Evolutionary conservation across 2,329 filamentous ascomycete genomes (phyloP), one percentile per base, ranked within the genome.

Genomic region (Epicoccum nigrum): DNA sequence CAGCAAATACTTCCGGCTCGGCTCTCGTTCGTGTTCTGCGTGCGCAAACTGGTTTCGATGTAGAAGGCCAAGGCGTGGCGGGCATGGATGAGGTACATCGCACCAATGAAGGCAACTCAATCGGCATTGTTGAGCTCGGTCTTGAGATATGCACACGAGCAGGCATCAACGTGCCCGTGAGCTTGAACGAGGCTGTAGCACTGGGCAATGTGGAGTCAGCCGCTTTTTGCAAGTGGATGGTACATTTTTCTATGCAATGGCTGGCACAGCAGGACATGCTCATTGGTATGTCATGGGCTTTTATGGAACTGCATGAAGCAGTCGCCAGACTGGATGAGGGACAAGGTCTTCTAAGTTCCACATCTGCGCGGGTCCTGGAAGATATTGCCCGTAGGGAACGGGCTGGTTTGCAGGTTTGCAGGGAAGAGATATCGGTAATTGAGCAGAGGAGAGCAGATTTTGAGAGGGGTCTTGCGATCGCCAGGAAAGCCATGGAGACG

Each of bases 61-160:
- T 62, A n/a, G 72, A 75, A 50, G 63, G 65, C 1, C 54, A 62
- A 15, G 63, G 68, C 4, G 72, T 75, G 3, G 69, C 69, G 2
- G 74, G 73, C n/a, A 77, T 76, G 71, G 70, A 74, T 35, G 75
- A 76, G 55, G 65, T 73, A 9, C 62, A 45, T 53, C 68, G 54
- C 27, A 62, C 45, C 30, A 62, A 55, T 47, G 56, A 45, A 23
- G 59, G 61, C 15, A 40, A 55, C 8, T 54, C 58, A 13, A 15
- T 63, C 20, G 70, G 72, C n/a, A 63, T 74, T 35, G 55, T 69
- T 7, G 69, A 70, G 20, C 54, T 74, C 7, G 72, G 72, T 2
- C 31, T 71, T 8, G 63, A 67, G 16, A 62, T 74, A 50, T 66
- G 65, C 40, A 32, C 35, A 7, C 51, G 45, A 5, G 55, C 51